Evolutionary conservation across 768 basidiomycete genomes (phyloP).

Genomic region (Phylloporus sp.): DNA sequence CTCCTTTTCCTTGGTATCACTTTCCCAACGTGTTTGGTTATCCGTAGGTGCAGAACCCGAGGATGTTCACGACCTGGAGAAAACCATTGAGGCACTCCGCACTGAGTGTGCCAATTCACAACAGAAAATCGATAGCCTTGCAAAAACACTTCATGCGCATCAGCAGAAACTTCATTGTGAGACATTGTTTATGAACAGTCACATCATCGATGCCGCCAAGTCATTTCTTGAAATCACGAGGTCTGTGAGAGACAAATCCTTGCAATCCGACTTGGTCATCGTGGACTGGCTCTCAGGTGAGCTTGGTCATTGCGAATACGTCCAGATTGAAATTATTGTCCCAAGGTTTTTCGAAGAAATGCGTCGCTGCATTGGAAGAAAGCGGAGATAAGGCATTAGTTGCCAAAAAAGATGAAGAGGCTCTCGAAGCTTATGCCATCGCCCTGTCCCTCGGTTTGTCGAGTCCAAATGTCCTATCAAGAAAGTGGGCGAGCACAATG

Average conservation of each 20-base stretch:
- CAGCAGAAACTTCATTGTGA: not conserved
- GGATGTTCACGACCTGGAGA: not conserved
- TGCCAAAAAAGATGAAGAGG: not conserved
- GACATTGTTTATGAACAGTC: not conserved
- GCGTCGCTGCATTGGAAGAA: not conserved
- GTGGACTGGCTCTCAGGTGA: not conserved
- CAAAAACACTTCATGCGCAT: not conserved
- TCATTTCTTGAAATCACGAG: not conserved
- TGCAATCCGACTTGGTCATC: not conserved
- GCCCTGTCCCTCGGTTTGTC: not conserved
- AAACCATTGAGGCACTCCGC: not conserved
- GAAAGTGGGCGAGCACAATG: too few species aligned
- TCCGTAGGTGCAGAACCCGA: not conserved
- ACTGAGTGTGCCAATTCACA: not conserved
- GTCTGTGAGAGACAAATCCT: not conserved
- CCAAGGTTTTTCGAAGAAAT: not conserved
- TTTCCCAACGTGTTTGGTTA: too few species aligned
- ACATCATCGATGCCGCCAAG: not conserved
- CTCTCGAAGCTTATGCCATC: not conserved
- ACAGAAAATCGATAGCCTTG: not conserved
- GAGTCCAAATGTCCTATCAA: not conserved
- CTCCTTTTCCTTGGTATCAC: not conserved
- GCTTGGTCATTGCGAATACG: not conserved
- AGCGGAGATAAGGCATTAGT: not conserved
- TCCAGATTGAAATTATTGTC: not conserved